These are phyloP conservation scores for Neurospora intermedia DNA, from an alignment of 495 filamentous ascomycete species.

Conservation along the genomic window DNA sequence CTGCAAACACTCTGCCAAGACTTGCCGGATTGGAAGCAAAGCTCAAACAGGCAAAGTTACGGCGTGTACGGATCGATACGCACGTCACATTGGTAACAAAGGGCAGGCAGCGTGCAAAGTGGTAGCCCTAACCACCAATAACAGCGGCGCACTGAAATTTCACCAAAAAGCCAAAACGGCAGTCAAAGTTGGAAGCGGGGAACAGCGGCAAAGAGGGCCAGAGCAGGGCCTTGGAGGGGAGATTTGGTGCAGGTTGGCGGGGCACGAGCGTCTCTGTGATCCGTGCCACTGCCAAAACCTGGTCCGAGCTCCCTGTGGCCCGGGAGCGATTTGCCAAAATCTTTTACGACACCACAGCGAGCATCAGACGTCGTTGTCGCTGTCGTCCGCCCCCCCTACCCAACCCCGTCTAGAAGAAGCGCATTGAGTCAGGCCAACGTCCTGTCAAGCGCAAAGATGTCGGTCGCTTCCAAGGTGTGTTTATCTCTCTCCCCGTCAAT, in stretches of 20 bases:
- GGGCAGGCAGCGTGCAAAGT: background rate
- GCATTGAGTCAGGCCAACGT: background rate
- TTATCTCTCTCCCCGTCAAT: background rate
- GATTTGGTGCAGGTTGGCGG: background rate
- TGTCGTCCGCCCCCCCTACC: background rate
- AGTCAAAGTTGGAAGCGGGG: background rate
- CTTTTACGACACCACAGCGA: background rate
- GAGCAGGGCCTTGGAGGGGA: background rate
- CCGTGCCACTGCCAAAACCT: background rate
- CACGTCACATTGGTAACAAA: background rate
- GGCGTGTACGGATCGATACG: background rate
- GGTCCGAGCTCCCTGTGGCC: background rate
- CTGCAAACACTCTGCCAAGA: background rate
- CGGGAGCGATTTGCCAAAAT: background rate
- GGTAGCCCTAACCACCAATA: background rate
- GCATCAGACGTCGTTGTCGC: conserved; percentile 1
- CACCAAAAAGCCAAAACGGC: background rate
- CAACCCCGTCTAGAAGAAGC: conserved; percentile 1
- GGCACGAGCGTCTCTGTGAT: background rate
- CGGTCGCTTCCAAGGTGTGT: conserved; percentile 53
- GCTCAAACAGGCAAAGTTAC: background rate
- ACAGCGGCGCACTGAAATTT: background rate
- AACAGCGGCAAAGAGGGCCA: background rate
- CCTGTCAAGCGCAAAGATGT: conserved; percentile 42
- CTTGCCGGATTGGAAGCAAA: background rate